Evolutionary conservation across 345 rosid species (phyloP).

Genomic region (Erucastrum elatum): DNA sequence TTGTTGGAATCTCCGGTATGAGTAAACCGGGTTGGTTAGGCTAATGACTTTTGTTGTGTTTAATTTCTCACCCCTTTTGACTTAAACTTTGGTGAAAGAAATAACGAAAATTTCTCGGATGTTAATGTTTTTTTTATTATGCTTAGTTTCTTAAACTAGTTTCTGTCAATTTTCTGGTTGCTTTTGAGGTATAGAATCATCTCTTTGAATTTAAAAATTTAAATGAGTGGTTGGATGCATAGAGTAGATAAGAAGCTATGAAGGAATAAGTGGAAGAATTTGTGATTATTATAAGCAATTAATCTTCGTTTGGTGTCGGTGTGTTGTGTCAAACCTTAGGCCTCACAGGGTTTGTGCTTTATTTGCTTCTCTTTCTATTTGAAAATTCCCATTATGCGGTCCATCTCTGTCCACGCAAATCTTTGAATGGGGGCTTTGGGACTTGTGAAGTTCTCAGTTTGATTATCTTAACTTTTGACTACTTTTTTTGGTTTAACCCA

Average conservation of each 20-base stretch:
- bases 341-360: neutral
- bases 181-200: too few species aligned
- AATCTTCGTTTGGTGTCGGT: too few species aligned
- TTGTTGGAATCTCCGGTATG: slow-evolving; percentile 17
- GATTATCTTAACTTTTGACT: neutral
- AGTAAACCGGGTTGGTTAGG: slow-evolving; percentile 21
- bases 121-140: neutral
- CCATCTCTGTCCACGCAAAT: neutral
- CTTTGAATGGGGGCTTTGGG: neutral
- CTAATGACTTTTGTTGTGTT: slow-evolving; percentile 20
- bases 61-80: slow-evolving; percentile 23
- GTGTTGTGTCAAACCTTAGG: too few species aligned
- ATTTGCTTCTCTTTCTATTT: neutral
- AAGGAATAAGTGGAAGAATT: neutral
- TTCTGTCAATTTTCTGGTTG: neutral
- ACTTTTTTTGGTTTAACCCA: neutral
- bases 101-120: neutral
- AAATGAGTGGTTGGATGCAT: neutral
- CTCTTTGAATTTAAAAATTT: too few species aligned
- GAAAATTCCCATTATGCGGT: neutral
- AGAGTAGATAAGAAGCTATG: neutral
- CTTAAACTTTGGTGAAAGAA: neutral
- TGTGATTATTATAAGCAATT: too few species aligned
- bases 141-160: too few species aligned
- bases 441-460: neutral